Base-by-base conservation (phyloP, 1,139 yeast species). In the Kluyveromyces sp. region DNA sequence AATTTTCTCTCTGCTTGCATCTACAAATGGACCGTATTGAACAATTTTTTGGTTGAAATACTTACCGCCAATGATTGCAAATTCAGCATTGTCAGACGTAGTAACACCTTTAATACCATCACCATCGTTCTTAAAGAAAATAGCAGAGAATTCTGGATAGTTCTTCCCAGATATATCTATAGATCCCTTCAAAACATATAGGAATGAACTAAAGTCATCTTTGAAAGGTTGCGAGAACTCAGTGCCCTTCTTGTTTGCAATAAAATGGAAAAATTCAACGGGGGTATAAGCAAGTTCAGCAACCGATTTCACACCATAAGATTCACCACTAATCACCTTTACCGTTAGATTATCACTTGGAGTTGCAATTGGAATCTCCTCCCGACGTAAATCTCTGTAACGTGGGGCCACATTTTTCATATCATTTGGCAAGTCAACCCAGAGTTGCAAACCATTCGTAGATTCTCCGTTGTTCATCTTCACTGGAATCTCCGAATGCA, bases 1-100 rank as follows among this genome's bases (percentile, higher is more conserved):
- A 50, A 87, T 81, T 54, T 77, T 77, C 41, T 77, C 81, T 49
- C 72, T 71, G 26, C 83, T 68, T 5, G 83, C 78, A 51, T 87
- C 92, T n/a, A 57, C 59, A 63, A 88, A 88, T 25, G 96, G 96
- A 8, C 97, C 97, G 60, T 88, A 85, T 63, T 89, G 96, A 36
- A 86, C 86, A 46, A 84, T 75, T 21, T 79, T 77, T 68, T 89
- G 97, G 57, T 86, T 77, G 37, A 32, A 40, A 4, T 32, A 25
- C n/a, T 40, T 40, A 21, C 96, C 97, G 34, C 90, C 95, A 51
- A 88, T 70, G 33, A 89, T 57, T 3, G 85, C 79, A 56, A 89
- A 80, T 52, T 68, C 65, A 34, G 74, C 61, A 30, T 55, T 53
- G 33, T 57, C 58, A 50, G 67, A 60, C 28, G 62, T 59, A 52